A percentile compares a stretch with the other conserved stretches of the same genome.
Evolutionary conservation across 2,329 filamentous ascomycete species (phyloP).

Genomic region (Penicillium sp.): DNA sequence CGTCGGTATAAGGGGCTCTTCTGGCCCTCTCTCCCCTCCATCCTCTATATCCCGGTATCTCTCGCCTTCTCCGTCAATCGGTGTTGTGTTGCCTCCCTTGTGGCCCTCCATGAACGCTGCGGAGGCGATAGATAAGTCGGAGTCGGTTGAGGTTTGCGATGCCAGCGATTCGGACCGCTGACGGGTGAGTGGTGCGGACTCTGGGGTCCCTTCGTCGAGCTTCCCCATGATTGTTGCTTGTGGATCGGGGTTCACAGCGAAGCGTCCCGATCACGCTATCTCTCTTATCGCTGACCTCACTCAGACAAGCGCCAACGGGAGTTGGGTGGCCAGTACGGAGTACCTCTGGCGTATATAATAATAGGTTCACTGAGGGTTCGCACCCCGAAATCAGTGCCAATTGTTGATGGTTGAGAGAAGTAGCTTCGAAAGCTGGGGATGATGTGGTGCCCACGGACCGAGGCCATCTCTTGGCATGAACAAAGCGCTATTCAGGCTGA

Average conservation of each 20-base stretch:
- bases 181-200: slow-evolving; percentile 31
- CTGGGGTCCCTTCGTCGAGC: slow-evolving; percentile 24
- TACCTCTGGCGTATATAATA: background rate
- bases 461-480: slow-evolving; percentile 8
- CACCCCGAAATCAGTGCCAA: background rate
- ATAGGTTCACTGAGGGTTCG: background rate
- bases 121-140: slow-evolving; percentile 36
- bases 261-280: slow-evolving; percentile 13
- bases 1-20: slow-evolving; percentile 27
- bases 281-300: slow-evolving; percentile 18
- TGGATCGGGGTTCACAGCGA: slow-evolving; percentile 1
- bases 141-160: slow-evolving; percentile 36
- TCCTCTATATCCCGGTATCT: slow-evolving; percentile 41
- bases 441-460: background rate
- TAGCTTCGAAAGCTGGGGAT: background rate
- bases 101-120: slow-evolving; percentile 29
- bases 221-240: slow-evolving; percentile 27
- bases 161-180: slow-evolving; percentile 25
- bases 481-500: slow-evolving; percentile 6
- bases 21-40: slow-evolving; percentile 24
- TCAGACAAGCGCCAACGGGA: background rate
- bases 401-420: background rate
- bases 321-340: no score
- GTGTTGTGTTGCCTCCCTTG: slow-evolving; percentile 18
- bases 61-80: slow-evolving; percentile 11